Evolutionary conservation across 1,139 yeast genomes (phyloP).

Genomic region (Lodderomyces jiufengensis): DNA sequence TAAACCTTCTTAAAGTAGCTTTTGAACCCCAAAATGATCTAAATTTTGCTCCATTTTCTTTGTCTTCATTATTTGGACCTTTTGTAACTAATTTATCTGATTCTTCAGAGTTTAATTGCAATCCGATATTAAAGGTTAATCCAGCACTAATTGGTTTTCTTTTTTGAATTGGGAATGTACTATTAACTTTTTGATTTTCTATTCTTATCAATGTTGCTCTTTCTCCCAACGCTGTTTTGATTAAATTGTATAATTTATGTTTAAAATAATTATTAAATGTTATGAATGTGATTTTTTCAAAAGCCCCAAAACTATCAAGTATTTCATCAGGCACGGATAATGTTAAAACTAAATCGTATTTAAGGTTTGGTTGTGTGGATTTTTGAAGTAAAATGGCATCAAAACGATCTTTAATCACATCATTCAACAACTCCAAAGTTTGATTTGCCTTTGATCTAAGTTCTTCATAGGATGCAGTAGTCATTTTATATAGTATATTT

Average conservation of each 20-base stretch:
- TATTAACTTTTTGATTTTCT: slow-evolving; percentile 22
- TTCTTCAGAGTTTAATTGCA: slow-evolving; percentile 68
- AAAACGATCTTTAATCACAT: slow-evolving; percentile 80
- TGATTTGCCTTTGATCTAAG: slow-evolving; percentile 65
- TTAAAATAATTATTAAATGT: slow-evolving; percentile 66
- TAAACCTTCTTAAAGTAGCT: slow-evolving; percentile 84
- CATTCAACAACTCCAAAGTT: slow-evolving; percentile 67
- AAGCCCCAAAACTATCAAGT: slow-evolving; percentile 55
- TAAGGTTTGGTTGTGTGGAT: slow-evolving; percentile 52
- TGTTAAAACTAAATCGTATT: slow-evolving; percentile 61
- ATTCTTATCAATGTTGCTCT: slow-evolving; percentile 51
- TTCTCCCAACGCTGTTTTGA: slow-evolving; percentile 64
- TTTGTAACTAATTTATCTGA: slow-evolving; percentile 78
- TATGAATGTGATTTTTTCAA: slow-evolving; percentile 69
- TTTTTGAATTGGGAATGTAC: slow-evolving; percentile 48
- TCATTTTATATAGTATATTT: slow-evolving; percentile 81
- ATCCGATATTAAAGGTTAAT: slow-evolving; percentile 52
- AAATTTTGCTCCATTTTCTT: slow-evolving; percentile 59
- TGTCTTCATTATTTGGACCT: slow-evolving; percentile 72
- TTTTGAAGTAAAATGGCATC: slow-evolving; percentile 75
- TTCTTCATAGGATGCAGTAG: slow-evolving; percentile 59
- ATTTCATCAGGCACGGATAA: slow-evolving; percentile 42
- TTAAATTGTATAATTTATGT: slow-evolving; percentile 56
- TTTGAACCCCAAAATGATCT: slow-evolving; percentile 86
- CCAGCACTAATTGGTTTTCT: slow-evolving; percentile 48